Percentiles rank a stretch among this genome's conserved stretches.
These are phyloP conservation scores for Fusarium piperis DNA, from an alignment of 2,329 filamentous ascomycete species.

Conservation along the genomic window DNA sequence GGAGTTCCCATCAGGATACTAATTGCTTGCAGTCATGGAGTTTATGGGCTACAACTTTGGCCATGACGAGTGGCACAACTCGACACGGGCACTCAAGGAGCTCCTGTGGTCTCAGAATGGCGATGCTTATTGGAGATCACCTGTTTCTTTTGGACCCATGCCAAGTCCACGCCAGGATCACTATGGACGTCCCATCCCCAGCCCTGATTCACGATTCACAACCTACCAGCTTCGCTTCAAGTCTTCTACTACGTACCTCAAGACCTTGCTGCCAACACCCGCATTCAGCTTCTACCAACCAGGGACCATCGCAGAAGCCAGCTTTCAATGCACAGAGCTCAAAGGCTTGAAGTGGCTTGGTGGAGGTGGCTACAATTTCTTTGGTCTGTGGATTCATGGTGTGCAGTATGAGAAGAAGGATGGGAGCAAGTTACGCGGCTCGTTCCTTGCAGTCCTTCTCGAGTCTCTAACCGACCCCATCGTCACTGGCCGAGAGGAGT, in stretches of 20 bases:
- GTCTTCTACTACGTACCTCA: constrained; percentile 58
- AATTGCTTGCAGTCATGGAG: constrained; percentile 1
- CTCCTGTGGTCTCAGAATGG: constrained; percentile 22
- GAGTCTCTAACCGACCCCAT: constrained; percentile 69
- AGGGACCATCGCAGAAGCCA: constrained; percentile 56
- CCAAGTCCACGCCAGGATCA: constrained; percentile 33
- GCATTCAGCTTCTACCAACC: constrained; percentile 54
- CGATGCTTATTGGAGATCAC: constrained; percentile 19
- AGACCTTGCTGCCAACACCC: constrained; percentile 57
- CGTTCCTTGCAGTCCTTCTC: constrained; percentile 66
- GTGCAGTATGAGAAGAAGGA: constrained; percentile 64
- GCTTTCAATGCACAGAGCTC: constrained; percentile 54
- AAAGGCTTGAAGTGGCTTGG: constrained; percentile 68
- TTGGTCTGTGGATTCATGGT: constrained; percentile 71
- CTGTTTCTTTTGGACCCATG: constrained; percentile 38
- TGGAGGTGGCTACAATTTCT: constrained; percentile 65
- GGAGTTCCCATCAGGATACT: neutral
- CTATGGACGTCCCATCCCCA: neutral
- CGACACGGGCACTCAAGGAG: constrained; percentile 18
- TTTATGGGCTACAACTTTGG: constrained; percentile 31
- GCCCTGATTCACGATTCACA: constrained; percentile 47
- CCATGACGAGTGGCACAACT: constrained; percentile 36
- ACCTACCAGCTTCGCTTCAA: constrained; percentile 61
- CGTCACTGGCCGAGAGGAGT: constrained; percentile 66
- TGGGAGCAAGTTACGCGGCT: constrained; percentile 59